These are phyloP conservation scores for Dalbergia oliveri DNA, from an alignment of 306 rosid species.

Conservation along the genomic window DNA sequence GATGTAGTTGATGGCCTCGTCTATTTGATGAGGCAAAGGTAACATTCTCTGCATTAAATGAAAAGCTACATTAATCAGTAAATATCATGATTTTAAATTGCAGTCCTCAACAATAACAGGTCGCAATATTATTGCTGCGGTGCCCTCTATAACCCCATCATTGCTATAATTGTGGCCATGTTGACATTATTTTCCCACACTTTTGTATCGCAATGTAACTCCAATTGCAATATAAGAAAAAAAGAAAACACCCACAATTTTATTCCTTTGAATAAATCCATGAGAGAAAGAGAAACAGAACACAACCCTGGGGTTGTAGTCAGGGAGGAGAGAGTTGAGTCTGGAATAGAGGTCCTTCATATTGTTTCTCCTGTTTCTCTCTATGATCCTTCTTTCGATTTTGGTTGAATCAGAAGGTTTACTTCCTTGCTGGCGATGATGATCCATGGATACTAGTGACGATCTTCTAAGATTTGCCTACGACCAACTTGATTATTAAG, in stretches of 20 bases:
- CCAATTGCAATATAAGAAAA: too few relatives aligned
- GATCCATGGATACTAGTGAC: constrained; percentile 7
- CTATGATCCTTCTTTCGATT: constrained; percentile 67
- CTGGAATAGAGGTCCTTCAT: constrained; percentile 73
- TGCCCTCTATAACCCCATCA: too few relatives aligned
- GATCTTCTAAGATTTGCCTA: neutral
- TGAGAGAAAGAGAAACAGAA: neutral
- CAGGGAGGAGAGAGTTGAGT: constrained; percentile 73
- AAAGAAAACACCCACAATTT: too few relatives aligned
- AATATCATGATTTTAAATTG: too few relatives aligned
- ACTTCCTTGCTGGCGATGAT: constrained; percentile 25
- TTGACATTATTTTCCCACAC: too few relatives aligned
- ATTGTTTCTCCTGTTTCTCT: constrained; percentile 74
- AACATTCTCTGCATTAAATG: constrained; percentile 49
- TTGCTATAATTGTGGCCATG: too few relatives aligned
- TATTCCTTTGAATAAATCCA: neutral
- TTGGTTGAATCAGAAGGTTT: constrained; percentile 53
- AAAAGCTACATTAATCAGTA: neutral
- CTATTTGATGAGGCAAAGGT: constrained; percentile 63
- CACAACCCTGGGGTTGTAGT: constrained; percentile 41
- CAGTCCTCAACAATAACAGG: too few relatives aligned
- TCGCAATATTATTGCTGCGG: too few relatives aligned
- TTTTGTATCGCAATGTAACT: too few relatives aligned
- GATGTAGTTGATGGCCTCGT: constrained; percentile 64
- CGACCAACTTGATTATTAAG: neutral